A percentile compares a stretch with the other conserved stretches of the same genome.
These are phyloP conservation scores for Grifola frondosa DNA, from an alignment of 1,284 basidiomycete genomes.

Conservation along the genomic window DNA sequence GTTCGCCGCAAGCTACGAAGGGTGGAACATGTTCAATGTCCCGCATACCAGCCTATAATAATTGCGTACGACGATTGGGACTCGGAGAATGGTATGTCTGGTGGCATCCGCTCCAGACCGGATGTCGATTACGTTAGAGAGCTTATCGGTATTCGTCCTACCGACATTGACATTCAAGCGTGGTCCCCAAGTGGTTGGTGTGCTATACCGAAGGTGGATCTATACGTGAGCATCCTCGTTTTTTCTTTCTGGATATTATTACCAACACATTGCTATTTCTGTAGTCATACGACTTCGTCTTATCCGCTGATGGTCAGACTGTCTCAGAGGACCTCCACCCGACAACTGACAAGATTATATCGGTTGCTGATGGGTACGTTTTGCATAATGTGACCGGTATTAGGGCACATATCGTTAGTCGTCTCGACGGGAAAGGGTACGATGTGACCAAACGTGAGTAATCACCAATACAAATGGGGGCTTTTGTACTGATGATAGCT, in stretches of 20 bases:
- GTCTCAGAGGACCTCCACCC: slow-evolving; percentile 73
- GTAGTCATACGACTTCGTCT: slow-evolving; percentile 77
- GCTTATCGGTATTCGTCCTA: slow-evolving; percentile 54
- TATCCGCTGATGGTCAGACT: slow-evolving; percentile 58
- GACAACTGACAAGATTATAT: slow-evolving; percentile 59
- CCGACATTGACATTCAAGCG: slow-evolving; percentile 47
- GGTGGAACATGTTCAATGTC: slow-evolving; percentile 72
- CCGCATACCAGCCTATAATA: slow-evolving; percentile 56
- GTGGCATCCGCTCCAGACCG: slow-evolving; percentile 66
- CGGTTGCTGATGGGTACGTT: slow-evolving; percentile 69
- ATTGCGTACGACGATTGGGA: slow-evolving; percentile 32
- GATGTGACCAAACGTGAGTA: slow-evolving; percentile 79
- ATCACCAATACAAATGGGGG: background rate
- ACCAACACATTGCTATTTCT: slow-evolving; percentile 9
- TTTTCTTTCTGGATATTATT: background rate
- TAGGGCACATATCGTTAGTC: slow-evolving; percentile 70
- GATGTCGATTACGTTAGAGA: slow-evolving; percentile 80
- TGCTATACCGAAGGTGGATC: slow-evolving; percentile 63
- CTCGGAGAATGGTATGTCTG: slow-evolving; percentile 48
- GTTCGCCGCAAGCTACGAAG: slow-evolving; percentile 62
- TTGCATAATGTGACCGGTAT: slow-evolving; percentile 78
- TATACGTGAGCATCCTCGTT: slow-evolving; percentile 56
- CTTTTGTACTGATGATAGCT: slow-evolving; percentile 1
- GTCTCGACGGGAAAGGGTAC: slow-evolving; percentile 83
- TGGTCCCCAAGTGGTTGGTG: slow-evolving; percentile 78